Base-by-base conservation (phyloP, 2,329 filamentous ascomycete genomes). In the Aspergillus transmontanensis region DNA sequence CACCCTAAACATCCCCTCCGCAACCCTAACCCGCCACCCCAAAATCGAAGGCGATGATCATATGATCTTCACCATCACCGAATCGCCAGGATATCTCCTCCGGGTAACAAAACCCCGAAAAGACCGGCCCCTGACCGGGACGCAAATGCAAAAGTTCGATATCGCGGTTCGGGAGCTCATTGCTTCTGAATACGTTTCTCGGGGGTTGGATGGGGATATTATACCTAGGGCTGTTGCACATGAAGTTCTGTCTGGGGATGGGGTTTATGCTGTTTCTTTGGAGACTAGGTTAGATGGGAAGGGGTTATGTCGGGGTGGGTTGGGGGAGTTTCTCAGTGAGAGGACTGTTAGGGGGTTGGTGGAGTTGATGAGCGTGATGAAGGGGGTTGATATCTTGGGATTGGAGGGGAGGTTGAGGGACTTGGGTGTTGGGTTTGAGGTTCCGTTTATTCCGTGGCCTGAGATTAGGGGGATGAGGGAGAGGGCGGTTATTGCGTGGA, bases 11-110 rank as follows among this genome's bases (percentile, higher is more conserved):
- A 30, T 54, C 1, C n/a, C 28, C 9, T 10, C 19, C 10, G 30
- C 50, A 54, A 36, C 50, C 19, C 50, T 54, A 23, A 54, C 50
- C 19, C 50, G 50, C n/a, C 26, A 48, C 11, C 32, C 58, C 16
- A 12, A 12, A 9, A 54, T 59, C 19, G 58, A 59, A 30, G 58
- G 58, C 23, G 58, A 59, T 36, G 58, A 54, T 32, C 58, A 59
- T 36, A 53, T 59, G 58, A 54, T 59, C 46, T 59, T 54, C 48
- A 36, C 28, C 12, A 43, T 59, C 21, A 9, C 21, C 11, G 45
- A 59, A 39, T 26, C 28, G 0, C 43, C 57, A 2, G 9, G 3
- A 1, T 23, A 59, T 2, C 36, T 59, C 1, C 14, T 59, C 5
- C 58, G 58, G 1, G 48, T 59, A 16, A 59, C 58, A n/a, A 59